phyloP scores from a whole-genome alignment of 345 rosid species.

The Euphorbia lathyris region DNA sequence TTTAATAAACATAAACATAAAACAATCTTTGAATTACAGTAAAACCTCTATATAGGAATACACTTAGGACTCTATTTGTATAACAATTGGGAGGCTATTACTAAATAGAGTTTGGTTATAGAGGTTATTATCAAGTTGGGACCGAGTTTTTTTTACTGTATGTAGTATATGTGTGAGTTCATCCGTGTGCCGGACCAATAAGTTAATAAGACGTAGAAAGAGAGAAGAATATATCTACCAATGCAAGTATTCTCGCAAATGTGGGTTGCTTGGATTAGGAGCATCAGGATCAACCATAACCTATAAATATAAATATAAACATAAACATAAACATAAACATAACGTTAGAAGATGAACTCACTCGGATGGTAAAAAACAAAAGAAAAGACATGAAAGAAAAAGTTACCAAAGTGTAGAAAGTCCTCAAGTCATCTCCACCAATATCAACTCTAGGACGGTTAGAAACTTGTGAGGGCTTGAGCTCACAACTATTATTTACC shows the following conservation, averaged over 20 bases:
- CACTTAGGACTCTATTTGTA: no score
- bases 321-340: not conserved
- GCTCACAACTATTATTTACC: conserved; percentile 52
- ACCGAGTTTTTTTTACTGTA: no score
- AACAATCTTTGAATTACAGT: no score
- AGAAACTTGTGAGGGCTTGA: conserved; percentile 52
- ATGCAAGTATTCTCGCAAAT: conserved; percentile 54
- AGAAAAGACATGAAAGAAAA: not conserved
- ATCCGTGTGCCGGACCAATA: no score
- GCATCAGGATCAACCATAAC: conserved; percentile 81
- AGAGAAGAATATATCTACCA: conserved; percentile 28
- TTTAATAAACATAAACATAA: no score
- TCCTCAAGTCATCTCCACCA: conserved; percentile 61
- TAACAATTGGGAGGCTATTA: no score
- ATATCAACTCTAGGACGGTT: conserved; percentile 53
- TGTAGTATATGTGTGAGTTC: no score
- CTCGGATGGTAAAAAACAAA: no score
- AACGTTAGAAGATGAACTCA: no score
- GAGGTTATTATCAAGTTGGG: no score
- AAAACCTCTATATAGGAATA: no score
- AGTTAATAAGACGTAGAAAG: not conserved
- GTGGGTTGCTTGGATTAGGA: conserved; percentile 69
- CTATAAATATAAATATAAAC: conserved; percentile 20
- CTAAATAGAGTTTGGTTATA: no score
- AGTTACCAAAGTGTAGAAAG: conserved; percentile 59